Evolutionary conservation across 1,284 basidiomycete genomes (phyloP).

Genomic region (Polyporus tsugae): DNA sequence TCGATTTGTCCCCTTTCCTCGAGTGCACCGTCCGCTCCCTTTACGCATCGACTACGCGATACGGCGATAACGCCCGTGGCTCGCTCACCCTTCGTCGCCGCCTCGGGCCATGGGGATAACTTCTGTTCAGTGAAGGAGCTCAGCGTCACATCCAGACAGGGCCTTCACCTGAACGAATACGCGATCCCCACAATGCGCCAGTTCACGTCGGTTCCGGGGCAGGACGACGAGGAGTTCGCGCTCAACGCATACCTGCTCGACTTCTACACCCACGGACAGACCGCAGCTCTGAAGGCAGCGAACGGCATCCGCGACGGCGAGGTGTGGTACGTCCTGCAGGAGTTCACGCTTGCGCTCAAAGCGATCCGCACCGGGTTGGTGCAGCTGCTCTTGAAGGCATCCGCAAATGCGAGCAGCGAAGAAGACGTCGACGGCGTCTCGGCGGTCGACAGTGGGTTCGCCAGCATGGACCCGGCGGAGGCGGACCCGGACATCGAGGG

Average conservation of each 20-base stretch:
- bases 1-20: conserved; percentile 25
- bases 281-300: conserved; percentile 52
- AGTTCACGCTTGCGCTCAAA: conserved; percentile 60
- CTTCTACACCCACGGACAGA: conserved; percentile 72
- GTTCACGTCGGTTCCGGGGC: conserved; percentile 42
- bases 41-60: conserved; percentile 46
- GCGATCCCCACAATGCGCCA: conserved; percentile 63
- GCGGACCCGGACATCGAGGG: conserved; percentile 41
- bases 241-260: conserved; percentile 74
- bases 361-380: conserved; percentile 50
- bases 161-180: conserved; percentile 63
- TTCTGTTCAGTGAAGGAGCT: conserved; percentile 62
- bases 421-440: conserved; percentile 31
- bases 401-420: conserved; percentile 29
- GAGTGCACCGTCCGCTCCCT: conserved; percentile 30
- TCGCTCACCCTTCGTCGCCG: conserved; percentile 68
- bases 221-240: conserved; percentile 40
- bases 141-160: conserved; percentile 55
- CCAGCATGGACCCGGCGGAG: conserved; percentile 41
- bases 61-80: conserved; percentile 48
- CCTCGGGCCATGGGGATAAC: conserved; percentile 65
- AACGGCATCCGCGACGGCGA: conserved; percentile 68
- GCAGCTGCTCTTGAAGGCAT: conserved; percentile 51
- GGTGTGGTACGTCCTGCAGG: conserved; percentile 68
- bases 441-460: conserved; percentile 47